Percentiles rank a stretch among this genome's conserved stretches.
phyloP scores from a whole-genome alignment of 2,329 filamentous ascomycete species.

The Xylariaceae sp. region DNA sequence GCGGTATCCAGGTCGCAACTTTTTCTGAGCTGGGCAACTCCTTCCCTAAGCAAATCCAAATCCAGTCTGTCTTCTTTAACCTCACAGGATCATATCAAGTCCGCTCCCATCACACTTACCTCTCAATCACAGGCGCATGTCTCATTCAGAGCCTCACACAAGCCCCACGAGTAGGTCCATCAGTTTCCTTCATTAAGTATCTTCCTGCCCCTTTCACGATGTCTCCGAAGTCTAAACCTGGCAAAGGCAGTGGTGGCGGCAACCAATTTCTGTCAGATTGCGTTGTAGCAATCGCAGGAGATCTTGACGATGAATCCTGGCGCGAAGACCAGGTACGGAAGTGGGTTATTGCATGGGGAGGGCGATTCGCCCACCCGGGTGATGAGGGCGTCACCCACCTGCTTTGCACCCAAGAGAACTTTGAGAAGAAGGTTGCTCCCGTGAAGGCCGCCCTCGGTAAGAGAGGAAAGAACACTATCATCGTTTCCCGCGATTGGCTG shows the following conservation, averaged over 20 bases:
- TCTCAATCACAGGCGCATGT: neutral
- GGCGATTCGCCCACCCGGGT: constrained; percentile 50
- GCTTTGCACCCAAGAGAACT: constrained; percentile 61
- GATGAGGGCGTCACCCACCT: constrained; percentile 65
- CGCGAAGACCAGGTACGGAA: constrained; percentile 54
- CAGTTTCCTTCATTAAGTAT: too few species aligned
- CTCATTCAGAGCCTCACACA: too few species aligned
- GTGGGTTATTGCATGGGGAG: constrained; percentile 65
- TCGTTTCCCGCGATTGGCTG: constrained; percentile 52
- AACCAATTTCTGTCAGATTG: constrained; percentile 43
- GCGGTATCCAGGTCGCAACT: too few species aligned
- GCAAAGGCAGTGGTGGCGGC: neutral
- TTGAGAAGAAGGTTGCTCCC: constrained; percentile 41
- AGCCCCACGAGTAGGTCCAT: too few species aligned
- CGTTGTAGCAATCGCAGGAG: constrained; percentile 55
- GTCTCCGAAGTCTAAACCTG: neutral
- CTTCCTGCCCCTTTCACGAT: neutral
- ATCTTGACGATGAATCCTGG: constrained; percentile 45
- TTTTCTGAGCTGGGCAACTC: too few species aligned
- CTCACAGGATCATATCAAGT: neutral
- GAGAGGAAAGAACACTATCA: constrained; percentile 30
- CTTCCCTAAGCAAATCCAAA: too few species aligned
- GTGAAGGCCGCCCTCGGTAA: constrained; percentile 44
- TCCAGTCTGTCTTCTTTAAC: neutral
- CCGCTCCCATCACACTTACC: neutral